phyloP scores from a whole-genome alignment of 2,329 filamentous ascomycete genomes.

The Lachnellula arida region DNA sequence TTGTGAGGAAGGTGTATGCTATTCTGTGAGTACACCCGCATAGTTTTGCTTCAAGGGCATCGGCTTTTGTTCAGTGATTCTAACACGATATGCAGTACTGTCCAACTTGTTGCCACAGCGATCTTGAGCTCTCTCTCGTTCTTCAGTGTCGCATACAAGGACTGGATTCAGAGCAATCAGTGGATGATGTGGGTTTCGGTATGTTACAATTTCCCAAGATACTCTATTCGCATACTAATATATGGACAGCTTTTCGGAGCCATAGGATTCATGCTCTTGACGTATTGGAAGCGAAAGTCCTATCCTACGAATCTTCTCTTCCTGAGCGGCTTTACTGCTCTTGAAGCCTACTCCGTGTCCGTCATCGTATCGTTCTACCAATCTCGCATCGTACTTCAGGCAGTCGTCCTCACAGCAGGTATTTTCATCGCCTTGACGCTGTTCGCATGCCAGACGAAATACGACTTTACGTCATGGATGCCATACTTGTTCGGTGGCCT shows the following conservation, averaged over 20 bases:
- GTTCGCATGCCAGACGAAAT: constrained; percentile 96
- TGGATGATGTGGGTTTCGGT: constrained; percentile 83
- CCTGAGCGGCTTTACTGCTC: constrained; percentile 79
- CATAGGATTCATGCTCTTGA: constrained; percentile 78
- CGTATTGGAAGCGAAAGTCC: constrained; percentile 92
- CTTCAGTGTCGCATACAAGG: constrained; percentile 72
- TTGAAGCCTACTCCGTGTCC: constrained; percentile 91
- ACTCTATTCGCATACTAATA: constrained; percentile 1
- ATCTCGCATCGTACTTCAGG: constrained; percentile 78
- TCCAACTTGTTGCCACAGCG: constrained; percentile 82
- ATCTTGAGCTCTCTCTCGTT: constrained; percentile 80
- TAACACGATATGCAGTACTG: constrained; percentile 49
- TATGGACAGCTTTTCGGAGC: constrained; percentile 63
- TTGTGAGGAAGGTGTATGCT: constrained; percentile 94
- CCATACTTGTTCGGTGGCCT: constrained; percentile 88
- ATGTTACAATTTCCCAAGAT: constrained; percentile 30
- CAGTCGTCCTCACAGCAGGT: constrained; percentile 79
- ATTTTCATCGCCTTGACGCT: constrained; percentile 76
- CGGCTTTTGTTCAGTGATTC: neutral
- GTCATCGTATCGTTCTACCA: constrained; percentile 92
- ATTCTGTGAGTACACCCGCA: constrained; percentile 59
- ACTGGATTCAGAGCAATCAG: constrained; percentile 79
- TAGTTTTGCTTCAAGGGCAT: neutral
- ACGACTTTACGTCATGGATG: constrained; percentile 97
- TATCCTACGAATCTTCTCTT: constrained; percentile 95